phyloP scores from a whole-genome alignment of 768 basidiomycete species.

The Atractiella rhizophila region DNA sequence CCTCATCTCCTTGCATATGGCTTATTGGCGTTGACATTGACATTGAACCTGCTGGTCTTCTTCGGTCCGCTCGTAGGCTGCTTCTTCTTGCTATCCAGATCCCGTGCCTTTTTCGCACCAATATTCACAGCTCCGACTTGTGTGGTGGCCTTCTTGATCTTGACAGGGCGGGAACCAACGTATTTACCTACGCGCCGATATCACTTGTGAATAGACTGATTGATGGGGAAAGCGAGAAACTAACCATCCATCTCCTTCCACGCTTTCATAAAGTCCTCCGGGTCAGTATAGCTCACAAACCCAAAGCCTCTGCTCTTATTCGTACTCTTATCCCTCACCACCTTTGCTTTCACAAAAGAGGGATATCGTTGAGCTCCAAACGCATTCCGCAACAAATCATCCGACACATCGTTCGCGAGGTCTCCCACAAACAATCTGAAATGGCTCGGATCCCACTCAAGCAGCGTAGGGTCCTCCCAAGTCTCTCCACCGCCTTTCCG shows the following conservation, averaged over 20 bases:
- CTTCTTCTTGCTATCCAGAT: conserved; percentile 74
- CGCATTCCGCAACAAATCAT: conserved; percentile 72
- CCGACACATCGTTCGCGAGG: conserved; percentile 90
- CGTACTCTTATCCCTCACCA: conserved; percentile 78
- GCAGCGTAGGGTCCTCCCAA: conserved; percentile 91
- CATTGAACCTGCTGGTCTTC: no score
- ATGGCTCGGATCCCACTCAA: conserved; percentile 82
- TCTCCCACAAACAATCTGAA: conserved; percentile 95
- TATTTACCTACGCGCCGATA: conserved; percentile 46
- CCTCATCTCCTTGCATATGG: no score
- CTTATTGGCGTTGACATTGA: no score
- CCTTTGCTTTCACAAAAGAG: conserved; percentile 86
- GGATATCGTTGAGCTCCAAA: no score
- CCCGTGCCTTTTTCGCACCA: conserved; percentile 70
- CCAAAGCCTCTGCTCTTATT: conserved; percentile 82
- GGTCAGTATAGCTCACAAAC: conserved; percentile 91
- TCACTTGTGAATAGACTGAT: conserved; percentile 7
- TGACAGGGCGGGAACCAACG: conserved; percentile 90
- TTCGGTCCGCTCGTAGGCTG: no score
- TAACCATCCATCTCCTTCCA: conserved; percentile 77
- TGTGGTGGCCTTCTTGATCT: conserved; percentile 70
- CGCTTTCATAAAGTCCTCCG: conserved; percentile 88
- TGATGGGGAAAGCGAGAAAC: background rate
- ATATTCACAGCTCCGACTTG: conserved; percentile 77
- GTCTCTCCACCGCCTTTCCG: conserved; percentile 86